These are phyloP conservation scores for Colletotrichum sp. DNA, from an alignment of 2,329 filamentous ascomycete species.

Conservation along the genomic window DNA sequence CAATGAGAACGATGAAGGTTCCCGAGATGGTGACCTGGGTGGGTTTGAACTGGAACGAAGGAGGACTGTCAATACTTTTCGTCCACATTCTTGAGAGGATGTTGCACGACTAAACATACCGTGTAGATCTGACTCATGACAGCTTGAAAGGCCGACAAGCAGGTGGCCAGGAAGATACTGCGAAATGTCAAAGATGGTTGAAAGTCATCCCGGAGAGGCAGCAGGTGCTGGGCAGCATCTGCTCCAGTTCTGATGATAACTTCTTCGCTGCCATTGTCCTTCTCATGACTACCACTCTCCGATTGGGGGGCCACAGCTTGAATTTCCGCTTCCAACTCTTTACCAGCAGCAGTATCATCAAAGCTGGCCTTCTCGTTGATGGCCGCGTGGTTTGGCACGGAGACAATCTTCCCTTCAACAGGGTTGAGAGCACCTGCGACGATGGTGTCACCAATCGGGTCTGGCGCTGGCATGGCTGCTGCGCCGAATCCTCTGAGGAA, in stretches of 20 bases:
- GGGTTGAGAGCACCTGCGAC: constrained; percentile 30
- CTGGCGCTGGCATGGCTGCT: not conserved
- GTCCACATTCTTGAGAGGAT: not conserved
- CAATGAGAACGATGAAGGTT: constrained; percentile 62
- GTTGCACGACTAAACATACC: constrained; percentile 35
- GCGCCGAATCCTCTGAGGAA: not conserved
- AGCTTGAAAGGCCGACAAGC: constrained; percentile 57
- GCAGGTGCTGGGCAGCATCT: constrained; percentile 53
- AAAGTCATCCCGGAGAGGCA: constrained; percentile 58
- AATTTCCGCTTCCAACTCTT: constrained; percentile 26
- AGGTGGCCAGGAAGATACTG: constrained; percentile 53
- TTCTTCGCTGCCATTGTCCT: constrained; percentile 37
- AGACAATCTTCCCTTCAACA: constrained; percentile 32
- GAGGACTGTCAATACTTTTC: not conserved
- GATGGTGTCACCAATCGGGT: constrained; percentile 22
- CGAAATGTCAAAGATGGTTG: constrained; percentile 59
- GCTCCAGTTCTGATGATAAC: constrained; percentile 56
- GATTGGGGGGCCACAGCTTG: constrained; percentile 14
- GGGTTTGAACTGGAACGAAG: constrained; percentile 52
- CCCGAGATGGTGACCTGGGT: constrained; percentile 52
- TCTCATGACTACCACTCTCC: constrained; percentile 15
- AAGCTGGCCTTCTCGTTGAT: constrained; percentile 34
- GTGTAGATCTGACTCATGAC: constrained; percentile 61
- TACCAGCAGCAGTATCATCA: constrained; percentile 3
- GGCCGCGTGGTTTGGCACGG: constrained; percentile 30